These are phyloP conservation scores for Cyberlindnera mrakii DNA, from an alignment of 805 yeast genomes.

Conservation along the genomic window DNA sequence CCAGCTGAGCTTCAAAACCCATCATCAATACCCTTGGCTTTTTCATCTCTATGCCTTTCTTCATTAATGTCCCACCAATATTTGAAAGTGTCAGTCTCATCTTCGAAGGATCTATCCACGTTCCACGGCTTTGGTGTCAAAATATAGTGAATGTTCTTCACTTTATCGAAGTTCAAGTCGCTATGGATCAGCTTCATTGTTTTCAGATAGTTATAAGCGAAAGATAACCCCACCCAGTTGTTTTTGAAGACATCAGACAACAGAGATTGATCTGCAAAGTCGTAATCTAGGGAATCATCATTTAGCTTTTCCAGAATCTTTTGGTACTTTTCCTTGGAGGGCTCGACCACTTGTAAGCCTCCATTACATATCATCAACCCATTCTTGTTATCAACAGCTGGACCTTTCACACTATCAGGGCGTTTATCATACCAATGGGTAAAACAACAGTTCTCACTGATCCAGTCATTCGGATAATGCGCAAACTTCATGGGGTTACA, in stretches of 20 bases:
- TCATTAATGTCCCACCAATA: slow-evolving; percentile 45
- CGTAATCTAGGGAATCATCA: slow-evolving; percentile 34
- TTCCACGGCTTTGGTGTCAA: slow-evolving; percentile 61
- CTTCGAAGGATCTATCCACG: slow-evolving; percentile 27
- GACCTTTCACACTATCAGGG: slow-evolving; percentile 29
- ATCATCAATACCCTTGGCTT: slow-evolving; percentile 6
- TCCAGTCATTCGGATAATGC: slow-evolving; percentile 53
- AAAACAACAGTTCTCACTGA: slow-evolving; percentile 43
- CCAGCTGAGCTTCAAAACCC: slow-evolving; percentile 6
- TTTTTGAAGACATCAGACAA: slow-evolving; percentile 46
- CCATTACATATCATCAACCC: slow-evolving; percentile 47
- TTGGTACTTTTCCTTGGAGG: slow-evolving; percentile 31
- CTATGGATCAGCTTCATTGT: slow-evolving; percentile 40
- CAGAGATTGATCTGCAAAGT: slow-evolving; percentile 54
- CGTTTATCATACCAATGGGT: slow-evolving; percentile 30
- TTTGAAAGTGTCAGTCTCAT: slow-evolving; percentile 41
- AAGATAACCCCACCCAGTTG: slow-evolving; percentile 46
- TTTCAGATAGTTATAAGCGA: slow-evolving; percentile 50
- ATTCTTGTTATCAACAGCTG: slow-evolving; percentile 32
- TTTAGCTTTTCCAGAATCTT: slow-evolving; percentile 35
- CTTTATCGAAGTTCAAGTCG: slow-evolving; percentile 41
- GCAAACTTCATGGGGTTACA: slow-evolving; percentile 49
- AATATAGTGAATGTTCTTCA: slow-evolving; percentile 54
- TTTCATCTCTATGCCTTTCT: slow-evolving; percentile 24
- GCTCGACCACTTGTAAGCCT: slow-evolving; percentile 49